These are phyloP conservation scores for Vigna radiata DNA, from an alignment of 306 rosid species.

Conservation along the genomic window DNA sequence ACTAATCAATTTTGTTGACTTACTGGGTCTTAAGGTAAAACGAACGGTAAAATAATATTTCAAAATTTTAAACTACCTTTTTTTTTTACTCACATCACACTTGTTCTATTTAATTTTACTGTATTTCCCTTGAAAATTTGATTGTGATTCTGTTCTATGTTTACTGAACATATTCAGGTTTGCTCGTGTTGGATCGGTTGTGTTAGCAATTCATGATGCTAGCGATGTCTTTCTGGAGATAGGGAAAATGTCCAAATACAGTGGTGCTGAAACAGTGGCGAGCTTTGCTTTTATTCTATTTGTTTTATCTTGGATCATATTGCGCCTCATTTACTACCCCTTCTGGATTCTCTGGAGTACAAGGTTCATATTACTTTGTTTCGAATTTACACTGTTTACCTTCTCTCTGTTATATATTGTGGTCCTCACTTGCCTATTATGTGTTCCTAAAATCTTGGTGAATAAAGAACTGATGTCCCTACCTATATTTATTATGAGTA, in stretches of 20 bases:
- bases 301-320: constrained; percentile 85
- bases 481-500: constrained; percentile 14
- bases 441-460: constrained; percentile 16
- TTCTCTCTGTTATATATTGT: constrained; percentile 32
- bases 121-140: constrained; percentile 7
- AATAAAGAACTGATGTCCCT: background rate
- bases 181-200: constrained; percentile 93
- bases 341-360: constrained; percentile 99
- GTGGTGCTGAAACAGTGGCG: constrained; percentile 82
- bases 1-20: constrained; percentile 6
- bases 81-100: background rate
- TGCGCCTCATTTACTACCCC: constrained; percentile 97
- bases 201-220: constrained; percentile 97
- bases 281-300: constrained; percentile 88
- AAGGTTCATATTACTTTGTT: constrained; percentile 67
- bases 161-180: constrained; percentile 66
- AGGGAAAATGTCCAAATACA: constrained; percentile 98
- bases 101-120: constrained; percentile 18
- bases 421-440: constrained; percentile 13
- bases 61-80: constrained; percentile 6
- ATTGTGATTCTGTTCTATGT: constrained; percentile 46
- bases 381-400: constrained; percentile 1
- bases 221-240: constrained; percentile 95
- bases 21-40: constrained; percentile 28
- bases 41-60: constrained; percentile 5